phyloP scores from a whole-genome alignment of 257 asterid genomes.

The Nicotiana benthamiana region DNA sequence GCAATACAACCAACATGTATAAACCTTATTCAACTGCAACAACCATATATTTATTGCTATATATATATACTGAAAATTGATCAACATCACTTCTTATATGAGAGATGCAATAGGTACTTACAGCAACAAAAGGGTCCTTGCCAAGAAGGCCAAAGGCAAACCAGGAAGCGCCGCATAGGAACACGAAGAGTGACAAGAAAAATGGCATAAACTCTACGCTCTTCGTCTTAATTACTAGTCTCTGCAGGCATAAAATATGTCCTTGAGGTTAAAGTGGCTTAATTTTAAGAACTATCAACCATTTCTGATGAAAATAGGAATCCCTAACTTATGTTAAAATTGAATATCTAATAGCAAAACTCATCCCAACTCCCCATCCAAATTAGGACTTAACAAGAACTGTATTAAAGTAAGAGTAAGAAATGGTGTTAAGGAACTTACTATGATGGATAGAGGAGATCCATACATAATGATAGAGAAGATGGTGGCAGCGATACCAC shows the following conservation, averaged over 20 bases:
- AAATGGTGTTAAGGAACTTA: conserved; percentile 4
- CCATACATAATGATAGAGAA: conserved; percentile 86
- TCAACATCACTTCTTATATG: neutral
- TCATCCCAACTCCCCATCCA: neutral
- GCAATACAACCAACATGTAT: conserved; percentile 4
- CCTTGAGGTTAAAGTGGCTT: neutral
- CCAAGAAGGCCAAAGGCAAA: conserved; percentile 71
- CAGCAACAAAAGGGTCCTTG: conserved; percentile 69
- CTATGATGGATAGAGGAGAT: conserved; percentile 70
- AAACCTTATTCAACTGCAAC: neutral
- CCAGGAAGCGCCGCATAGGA: conserved; percentile 79
- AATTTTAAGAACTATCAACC: neutral
- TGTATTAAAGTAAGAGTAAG: neutral
- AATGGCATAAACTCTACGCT: conserved; percentile 91
- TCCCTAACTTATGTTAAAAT: neutral
- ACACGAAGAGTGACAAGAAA: conserved; percentile 57
- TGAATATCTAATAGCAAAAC: neutral
- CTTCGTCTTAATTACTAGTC: conserved; percentile 68
- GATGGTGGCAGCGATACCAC: conserved; percentile 68
- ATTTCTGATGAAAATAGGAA: neutral
- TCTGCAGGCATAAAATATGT: conserved; percentile 34
- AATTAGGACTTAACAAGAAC: neutral
- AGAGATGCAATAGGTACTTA: conserved; percentile 24
- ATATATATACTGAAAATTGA: neutral
- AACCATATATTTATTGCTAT: neutral